Conservation (phyloP, 495 filamentous ascomycete genomes). For the Aspergillus hancockii region DNA sequence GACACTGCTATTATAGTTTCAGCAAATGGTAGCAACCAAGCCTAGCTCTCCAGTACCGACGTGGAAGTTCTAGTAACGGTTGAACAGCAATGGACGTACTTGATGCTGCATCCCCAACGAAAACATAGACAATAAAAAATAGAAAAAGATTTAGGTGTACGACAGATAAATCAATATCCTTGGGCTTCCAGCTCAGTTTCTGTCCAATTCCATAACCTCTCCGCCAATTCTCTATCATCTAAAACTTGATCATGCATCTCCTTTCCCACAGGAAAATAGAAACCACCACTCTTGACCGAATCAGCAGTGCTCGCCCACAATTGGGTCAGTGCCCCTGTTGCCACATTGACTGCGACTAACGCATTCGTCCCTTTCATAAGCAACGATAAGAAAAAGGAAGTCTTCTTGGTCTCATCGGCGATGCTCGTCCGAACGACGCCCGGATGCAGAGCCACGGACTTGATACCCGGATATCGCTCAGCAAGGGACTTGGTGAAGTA, state of each 20-base stretch:
- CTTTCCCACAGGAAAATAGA: constrained; percentile 49
- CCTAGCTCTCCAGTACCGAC: no score
- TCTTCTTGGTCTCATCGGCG: constrained; percentile 8
- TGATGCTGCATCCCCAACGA: no score
- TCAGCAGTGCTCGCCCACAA: constrained; percentile 47
- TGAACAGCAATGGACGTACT: no score
- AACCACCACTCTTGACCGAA: constrained; percentile 39
- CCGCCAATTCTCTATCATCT: constrained; percentile 40
- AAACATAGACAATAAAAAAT: no score
- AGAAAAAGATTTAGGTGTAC: no score
- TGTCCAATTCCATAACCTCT: constrained; percentile 55
- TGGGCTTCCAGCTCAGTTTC: constrained; percentile 9
- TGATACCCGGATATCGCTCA: constrained; percentile 41
- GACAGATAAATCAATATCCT: no score
- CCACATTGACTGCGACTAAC: constrained; percentile 11
- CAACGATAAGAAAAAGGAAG: neutral
- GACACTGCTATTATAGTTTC: no score
- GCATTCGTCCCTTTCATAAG: neutral
- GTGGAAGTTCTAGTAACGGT: no score
- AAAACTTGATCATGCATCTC: constrained; percentile 15
- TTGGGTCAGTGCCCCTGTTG: constrained; percentile 47
- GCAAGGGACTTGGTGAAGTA: constrained; percentile 43
- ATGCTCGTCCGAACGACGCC: constrained; percentile 40
- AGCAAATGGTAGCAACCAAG: no score
- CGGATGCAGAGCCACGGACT: constrained; percentile 38